Evolutionary conservation across 306 rosid genomes (phyloP), one percentile per base, ranked within the genome.

Genomic region (Trifolium subterraneum): DNA sequence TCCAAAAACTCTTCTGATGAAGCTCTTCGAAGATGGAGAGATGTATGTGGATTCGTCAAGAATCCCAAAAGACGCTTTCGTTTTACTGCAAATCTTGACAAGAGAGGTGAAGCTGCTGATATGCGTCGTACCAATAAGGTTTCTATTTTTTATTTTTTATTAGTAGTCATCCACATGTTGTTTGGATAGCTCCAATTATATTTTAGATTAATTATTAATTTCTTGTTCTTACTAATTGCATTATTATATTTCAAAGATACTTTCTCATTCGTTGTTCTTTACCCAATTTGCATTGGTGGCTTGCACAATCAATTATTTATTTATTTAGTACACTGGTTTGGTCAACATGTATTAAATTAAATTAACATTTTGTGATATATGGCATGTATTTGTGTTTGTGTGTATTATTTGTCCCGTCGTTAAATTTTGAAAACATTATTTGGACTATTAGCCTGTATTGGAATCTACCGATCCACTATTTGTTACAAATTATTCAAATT

Each of bases 41-140:
- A 82, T 1, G 68, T 87, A 0, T 92, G 97, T 19, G 72, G 90
- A 1, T 3, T 91, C 6, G 97, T 91, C 1, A 90, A 87, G 86
- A 90, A 93, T 69, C 91, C 87, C 50, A 93, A 80, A 76, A 65
- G 94, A 64, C 64, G 98, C 39, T 93, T 93, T 76, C 97, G 98
- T 12, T 93, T 91, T 82, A 91, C 97, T 10, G 97, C 98, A 27
- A 91, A 93, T 84, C 89, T 93, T 70, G 0, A 81, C 75, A 90
- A 90, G 82, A 88, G 96, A 9, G 31, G 0, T 36, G 90, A 92
- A 79, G 97, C 93, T 2, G 95, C 85, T 45, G 93, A 86, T 68
- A 94, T 92, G 93, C 99, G 99, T 77, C 86, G 78, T 7, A 82
- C 86, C 79, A 87, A 90, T 78, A 85, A 88, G 92, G 97, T 89